Evolutionary conservation across 2,329 filamentous ascomycete species (phyloP), one percentile per base, ranked within the genome.

Genomic region (Cylindrodendrum hubeiense): DNA sequence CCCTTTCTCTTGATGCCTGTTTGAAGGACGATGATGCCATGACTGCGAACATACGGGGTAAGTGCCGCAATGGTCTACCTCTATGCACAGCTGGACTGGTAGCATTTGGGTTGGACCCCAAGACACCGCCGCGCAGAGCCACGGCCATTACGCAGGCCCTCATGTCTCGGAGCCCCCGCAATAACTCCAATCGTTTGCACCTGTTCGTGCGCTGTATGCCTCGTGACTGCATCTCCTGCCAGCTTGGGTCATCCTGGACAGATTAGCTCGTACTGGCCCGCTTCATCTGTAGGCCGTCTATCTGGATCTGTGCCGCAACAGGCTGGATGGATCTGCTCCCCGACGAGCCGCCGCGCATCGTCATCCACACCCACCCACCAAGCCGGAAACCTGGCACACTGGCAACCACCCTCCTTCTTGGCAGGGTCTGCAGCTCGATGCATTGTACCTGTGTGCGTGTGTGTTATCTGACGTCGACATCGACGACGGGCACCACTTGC

Each of bases 401-500:
- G 13, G 28, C 43, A 26, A 17, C 44, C 19, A 7, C 15, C 44
- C 24, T 49, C 46, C n/a, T 3, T 19, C n/a, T 49, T 28, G 24
- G 17, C 46, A 34, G 10, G 10, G 47, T 17, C 17, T 17, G 15
- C 26, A n/a, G n/a, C n/a, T n/a, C 22, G 22, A 19, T 10, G 41
- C 8, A 21, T 44, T 44, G 41, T 13, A 6, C 26, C 28, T 37
- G 49, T 37, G 30, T 44, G 41, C 12, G 12, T n/a, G n/a, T 37
- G 49, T 37, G 30, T 19, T 52, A 52, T 52, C 30, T 39, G 28
- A 46, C 9, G 19, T 15, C 44, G n/a, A n/a, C 49, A 33, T 19
- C 44, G 46, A 22, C 46, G 8, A 12, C 33, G 39, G 57, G 44
- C 24, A 30, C 39, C 49, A 54, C 50, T 60, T 60, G 57, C 57